A percentile compares a stretch with the other conserved stretches of the same genome.
Evolutionary conservation across 805 yeast species (phyloP).

Genomic region (Candida sithepensis): DNA sequence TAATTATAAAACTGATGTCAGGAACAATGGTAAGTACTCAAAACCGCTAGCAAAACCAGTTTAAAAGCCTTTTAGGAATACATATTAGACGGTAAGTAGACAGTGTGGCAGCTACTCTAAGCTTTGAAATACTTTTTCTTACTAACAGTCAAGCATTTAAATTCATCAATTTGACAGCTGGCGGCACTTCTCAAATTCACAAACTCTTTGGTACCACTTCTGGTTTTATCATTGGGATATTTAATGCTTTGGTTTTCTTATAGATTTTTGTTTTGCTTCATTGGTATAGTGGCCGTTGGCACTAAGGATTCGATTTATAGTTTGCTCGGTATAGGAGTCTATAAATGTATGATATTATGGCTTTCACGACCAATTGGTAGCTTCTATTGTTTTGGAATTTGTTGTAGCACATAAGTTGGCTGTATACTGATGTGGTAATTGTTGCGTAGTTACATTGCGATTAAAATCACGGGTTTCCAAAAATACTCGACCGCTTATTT

Average conservation of each 20-base stretch:
- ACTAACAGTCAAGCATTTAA: background rate
- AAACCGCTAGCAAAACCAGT: background rate
- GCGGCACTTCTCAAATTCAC: background rate
- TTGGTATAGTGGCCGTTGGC: background rate
- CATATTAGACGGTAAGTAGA: background rate
- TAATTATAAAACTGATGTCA: constrained; percentile 12
- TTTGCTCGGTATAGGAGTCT: background rate
- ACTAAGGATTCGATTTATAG: background rate
- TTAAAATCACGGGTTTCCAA: too few species aligned
- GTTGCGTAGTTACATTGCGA: too few species aligned
- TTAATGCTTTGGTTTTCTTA: background rate
- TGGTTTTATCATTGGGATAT: background rate
- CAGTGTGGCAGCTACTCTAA: background rate
- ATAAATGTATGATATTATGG: too few species aligned
- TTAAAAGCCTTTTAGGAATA: background rate
- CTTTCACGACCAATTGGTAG: too few species aligned
- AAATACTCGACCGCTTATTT: background rate
- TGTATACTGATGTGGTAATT: too few species aligned
- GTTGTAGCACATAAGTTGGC: too few species aligned
- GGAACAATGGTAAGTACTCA: constrained; percentile 23
- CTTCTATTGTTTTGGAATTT: too few species aligned
- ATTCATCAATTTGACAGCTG: too few species aligned
- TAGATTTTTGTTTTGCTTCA: background rate
- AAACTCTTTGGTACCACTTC: background rate
- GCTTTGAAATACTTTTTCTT: too few species aligned